Base-by-base conservation (phyloP, 257 asterid genomes). In the Rauvolfia tetraphylla region DNA sequence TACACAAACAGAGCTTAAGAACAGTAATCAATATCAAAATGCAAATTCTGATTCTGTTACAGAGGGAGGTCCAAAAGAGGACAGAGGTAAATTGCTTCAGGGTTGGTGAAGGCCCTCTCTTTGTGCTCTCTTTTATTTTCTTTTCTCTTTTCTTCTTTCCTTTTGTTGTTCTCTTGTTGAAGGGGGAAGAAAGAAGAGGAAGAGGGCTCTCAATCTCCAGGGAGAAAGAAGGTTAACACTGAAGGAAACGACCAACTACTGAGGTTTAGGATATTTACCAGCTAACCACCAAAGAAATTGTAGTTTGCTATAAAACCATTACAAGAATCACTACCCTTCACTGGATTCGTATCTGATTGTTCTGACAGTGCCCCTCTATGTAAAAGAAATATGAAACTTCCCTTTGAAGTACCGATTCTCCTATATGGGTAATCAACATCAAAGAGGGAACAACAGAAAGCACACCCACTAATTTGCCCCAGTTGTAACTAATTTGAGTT, bases 401-500 rank as follows among this genome's bases (percentile, higher is more conserved):
- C 22, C 13, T 61, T 14, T 61, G 2, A n/a, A 15, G 7, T 61
- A 31, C 68, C 3, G 15, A 3, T 59, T 59, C 67, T 11, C 67
- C 17, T 25, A 59, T 53, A 11, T 7, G 27, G 29, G 38, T 59
- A 59, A 11, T 59, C 67, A 27, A 59, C 18, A 27, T 27, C 8
- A 57, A 4, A 11, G 34, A 49, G 54, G 72, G 34, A 49, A 22
- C 73, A 33, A 7, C 7, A 48, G 62, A 22, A 25, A 61, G 31
- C 46, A 12, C 39, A 62, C n/a, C n/a, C 62, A 75, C 18, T 15
- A 3, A 62, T 33, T 5, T 65, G 11, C 29, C 34, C 36, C 1
- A 12, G 9, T 75, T 75, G 48, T 53, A 62, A 15, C 71, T 75
- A 9, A 11, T 44, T 39, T 29, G 29, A 58, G 77, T 20, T 74